Conservation (phyloP, 306 rosid genomes). For the Glycine tomentella region DNA sequence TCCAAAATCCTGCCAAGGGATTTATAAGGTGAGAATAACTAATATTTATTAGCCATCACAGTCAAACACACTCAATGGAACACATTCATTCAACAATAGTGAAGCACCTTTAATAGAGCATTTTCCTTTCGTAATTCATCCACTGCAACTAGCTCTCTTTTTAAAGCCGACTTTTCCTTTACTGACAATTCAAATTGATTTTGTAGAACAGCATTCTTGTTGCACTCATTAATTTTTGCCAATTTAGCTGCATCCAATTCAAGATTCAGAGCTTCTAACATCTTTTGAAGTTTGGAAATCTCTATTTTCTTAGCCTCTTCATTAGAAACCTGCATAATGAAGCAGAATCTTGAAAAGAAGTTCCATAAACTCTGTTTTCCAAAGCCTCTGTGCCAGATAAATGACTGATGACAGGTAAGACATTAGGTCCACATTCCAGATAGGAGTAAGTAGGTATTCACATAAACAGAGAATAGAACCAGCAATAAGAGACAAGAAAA, state of each 20-base stretch:
- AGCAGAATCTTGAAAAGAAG: slow-evolving; percentile 29
- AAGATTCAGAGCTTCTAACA: slow-evolving; percentile 75
- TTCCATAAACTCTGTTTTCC: slow-evolving; percentile 17
- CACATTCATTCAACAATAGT: slow-evolving; percentile 14
- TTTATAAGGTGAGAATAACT: slow-evolving; percentile 2
- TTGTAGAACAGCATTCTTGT: slow-evolving; percentile 89
- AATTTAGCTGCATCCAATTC: slow-evolving; percentile 89
- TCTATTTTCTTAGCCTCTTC: slow-evolving; percentile 84
- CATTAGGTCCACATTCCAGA: slow-evolving; percentile 38
- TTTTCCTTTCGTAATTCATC: slow-evolving; percentile 84
- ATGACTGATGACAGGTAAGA: slow-evolving; percentile 17
- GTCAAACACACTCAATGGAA: slow-evolving; percentile 31
- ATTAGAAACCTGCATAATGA: slow-evolving; percentile 78
- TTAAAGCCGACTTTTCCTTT: slow-evolving; percentile 80
- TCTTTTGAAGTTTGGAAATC: slow-evolving; percentile 76
- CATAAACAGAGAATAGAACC: slow-evolving; percentile 14
- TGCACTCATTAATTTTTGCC: slow-evolving; percentile 90
- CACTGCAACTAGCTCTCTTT: slow-evolving; percentile 74
- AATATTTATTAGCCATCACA: slow-evolving; percentile 12
- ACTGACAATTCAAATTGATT: slow-evolving; percentile 80
- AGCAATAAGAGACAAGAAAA: neutral
- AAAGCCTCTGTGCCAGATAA: slow-evolving; percentile 32
- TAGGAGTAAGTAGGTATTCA: neutral
- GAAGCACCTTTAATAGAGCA: slow-evolving; percentile 71
- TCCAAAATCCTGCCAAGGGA: slow-evolving; percentile 27